Base-by-base conservation (phyloP, 2,329 filamentous ascomycete species). In the Parastagonospora nodorum region DNA sequence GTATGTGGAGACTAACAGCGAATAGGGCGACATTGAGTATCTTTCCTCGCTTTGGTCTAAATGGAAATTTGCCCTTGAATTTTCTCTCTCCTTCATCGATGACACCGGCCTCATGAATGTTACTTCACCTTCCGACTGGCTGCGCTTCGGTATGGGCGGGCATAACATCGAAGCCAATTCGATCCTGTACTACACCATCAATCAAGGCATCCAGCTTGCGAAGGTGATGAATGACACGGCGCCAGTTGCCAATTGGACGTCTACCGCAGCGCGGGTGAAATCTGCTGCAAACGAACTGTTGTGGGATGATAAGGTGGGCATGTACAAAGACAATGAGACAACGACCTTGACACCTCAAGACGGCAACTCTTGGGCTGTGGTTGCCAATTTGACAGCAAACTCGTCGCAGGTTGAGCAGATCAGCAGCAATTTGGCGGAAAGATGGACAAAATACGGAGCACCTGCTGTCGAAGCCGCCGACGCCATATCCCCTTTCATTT, bases 271-370 rank as follows among this genome's bases (percentile, higher is more conserved):
- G 2, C 55, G 66, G 2, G 75, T 84, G 39, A 74, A 75, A 56
- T 58, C 61, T 0, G 74, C 77, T 8, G 82, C 82, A 24, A 77
- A 81, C 38, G 61, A 63, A 9, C 71, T 77, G 41, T 77, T 81
- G 50, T 85, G 79, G 77, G 78, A 84, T 54, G 57, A 69, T 0
- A 45, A 63, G 1, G 73, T 73, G n/a, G 78, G 79, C 24, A 75
- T 82, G 53, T 82, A 85, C 70, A 75, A 76, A 47, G 81, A 83
- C 64, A 84, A 84, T 54, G 77, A 79, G 32, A 78, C 77, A 0
- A 79, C 77, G 2, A 75, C 76, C 0, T 72, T 88, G 3, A 74
- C 82, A 37, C 76, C 76, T 0, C 75, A 78, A 61, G 76, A 78
- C 54, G 76, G 75, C 19, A 78, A 78, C 47, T 63, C 65, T 10